A percentile compares a stretch with the other conserved stretches of the same genome.
Conservation (phyloP, 2,329 filamentous ascomycete genomes). For the Xylariaceae sp. region DNA sequence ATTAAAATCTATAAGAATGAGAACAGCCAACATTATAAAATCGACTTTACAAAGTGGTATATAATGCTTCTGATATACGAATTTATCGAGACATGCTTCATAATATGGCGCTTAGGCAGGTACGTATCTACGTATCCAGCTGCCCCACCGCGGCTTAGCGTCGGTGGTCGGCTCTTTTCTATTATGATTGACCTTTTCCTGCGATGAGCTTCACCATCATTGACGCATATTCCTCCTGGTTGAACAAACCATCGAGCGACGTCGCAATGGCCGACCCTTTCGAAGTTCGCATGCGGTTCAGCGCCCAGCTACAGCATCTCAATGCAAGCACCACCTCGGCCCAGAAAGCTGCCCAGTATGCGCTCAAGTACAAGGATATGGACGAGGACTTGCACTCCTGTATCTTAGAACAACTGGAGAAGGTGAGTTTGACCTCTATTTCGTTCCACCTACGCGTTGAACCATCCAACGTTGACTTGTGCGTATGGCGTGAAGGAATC, state of each 20-base stretch:
- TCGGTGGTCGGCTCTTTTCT: background rate
- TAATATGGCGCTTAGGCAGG: no score
- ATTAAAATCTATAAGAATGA: no score
- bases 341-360: constrained; percentile 92
- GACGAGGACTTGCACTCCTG: constrained; percentile 97
- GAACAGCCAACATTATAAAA: no score
- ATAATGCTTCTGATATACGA: no score
- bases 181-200: no score
- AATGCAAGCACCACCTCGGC: constrained; percentile 88
- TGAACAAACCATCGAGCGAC: background rate
- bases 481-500: background rate
- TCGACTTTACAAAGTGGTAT: no score
- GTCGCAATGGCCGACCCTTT: constrained; percentile 76
- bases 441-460: constrained; percentile 1
- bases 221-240: background rate
- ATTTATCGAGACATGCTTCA: no score
- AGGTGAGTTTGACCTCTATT: constrained; percentile 51
- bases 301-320: constrained; percentile 82
- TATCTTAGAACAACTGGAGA: constrained; percentile 92
- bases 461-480: background rate
- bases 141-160: background rate
- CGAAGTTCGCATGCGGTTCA: constrained; percentile 98
- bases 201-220: background rate
- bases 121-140: no score
- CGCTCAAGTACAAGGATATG: constrained; percentile 89